Percentiles rank a stretch among this genome's conserved stretches.
phyloP scores from a whole-genome alignment of 106 monocot species.

The Dioscorea dumetorum region DNA sequence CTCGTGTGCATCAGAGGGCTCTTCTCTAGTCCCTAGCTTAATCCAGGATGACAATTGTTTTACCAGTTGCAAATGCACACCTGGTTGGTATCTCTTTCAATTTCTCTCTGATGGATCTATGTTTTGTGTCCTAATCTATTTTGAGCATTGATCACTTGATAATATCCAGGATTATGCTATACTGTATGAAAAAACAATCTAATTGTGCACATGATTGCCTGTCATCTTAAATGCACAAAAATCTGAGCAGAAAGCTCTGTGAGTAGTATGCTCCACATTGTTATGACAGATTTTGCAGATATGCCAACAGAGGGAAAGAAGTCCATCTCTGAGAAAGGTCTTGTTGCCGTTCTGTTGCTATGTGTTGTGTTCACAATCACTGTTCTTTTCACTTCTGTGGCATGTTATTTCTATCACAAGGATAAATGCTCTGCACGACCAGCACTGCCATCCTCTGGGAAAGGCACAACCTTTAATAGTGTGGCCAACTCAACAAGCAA shows the following conservation, averaged over 20 bases:
- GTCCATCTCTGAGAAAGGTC: constrained; percentile 29
- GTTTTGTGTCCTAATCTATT: no score
- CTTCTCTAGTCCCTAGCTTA: constrained; percentile 8
- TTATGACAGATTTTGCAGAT: not conserved
- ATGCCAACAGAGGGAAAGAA: constrained; percentile 20
- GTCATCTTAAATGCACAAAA: no score
- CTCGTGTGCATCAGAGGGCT: constrained; percentile 30
- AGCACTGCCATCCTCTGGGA: constrained; percentile 26
- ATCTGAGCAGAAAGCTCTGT: no score
- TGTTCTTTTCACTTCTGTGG: constrained; percentile 33
- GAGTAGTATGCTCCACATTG: not conserved
- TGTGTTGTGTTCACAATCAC: constrained; percentile 48
- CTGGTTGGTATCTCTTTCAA: constrained; percentile 45
- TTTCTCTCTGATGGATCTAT: not conserved
- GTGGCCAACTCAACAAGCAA: constrained; percentile 49
- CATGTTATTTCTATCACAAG: constrained; percentile 58
- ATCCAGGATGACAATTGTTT: constrained; percentile 45
- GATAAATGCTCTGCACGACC: constrained; percentile 23
- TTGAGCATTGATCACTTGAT: no score
- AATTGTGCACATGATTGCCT: no score
- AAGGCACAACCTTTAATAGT: constrained; percentile 62
- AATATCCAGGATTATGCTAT: no score
- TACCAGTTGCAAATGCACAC: constrained; percentile 73
- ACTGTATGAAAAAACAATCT: no score
- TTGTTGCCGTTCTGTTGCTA: constrained; percentile 44